Percentiles rank a stretch among this genome's conserved stretches.
These are phyloP conservation scores for Puccinia polysora DNA, from an alignment of 1,284 basidiomycete genomes.

Conservation along the genomic window DNA sequence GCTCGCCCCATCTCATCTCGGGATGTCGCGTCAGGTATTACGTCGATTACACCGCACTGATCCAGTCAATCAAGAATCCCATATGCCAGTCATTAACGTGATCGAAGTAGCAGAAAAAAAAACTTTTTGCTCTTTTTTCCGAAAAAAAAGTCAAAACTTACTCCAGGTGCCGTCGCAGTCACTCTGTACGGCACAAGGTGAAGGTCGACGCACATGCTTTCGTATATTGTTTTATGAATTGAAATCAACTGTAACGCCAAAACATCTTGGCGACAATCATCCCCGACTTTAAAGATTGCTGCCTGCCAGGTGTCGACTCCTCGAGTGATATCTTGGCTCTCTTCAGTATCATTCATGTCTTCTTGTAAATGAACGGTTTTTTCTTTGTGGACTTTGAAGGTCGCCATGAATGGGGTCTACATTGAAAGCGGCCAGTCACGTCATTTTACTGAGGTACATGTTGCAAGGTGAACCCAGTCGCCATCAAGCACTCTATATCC, in stretches of 20 bases:
- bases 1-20: conserved; percentile 98
- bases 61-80: conserved; percentile 13
- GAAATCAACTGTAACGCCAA: conserved; percentile 94
- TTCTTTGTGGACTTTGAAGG: conserved; percentile 93
- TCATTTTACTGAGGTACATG: not conserved
- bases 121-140: no score
- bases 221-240: conserved; percentile 99
- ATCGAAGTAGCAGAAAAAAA: not conserved
- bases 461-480: not conserved
- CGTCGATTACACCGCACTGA: conserved; percentile 96
- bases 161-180: conserved; percentile 91
- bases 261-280: conserved; percentile 97
- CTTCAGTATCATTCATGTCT: conserved; percentile 61
- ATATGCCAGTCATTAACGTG: not conserved
- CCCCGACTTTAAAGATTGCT: conserved; percentile 99
- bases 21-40: conserved; percentile 95
- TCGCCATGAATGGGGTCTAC: conserved; percentile 98
- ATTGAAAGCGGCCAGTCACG: not conserved
- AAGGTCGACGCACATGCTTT: conserved; percentile 73
- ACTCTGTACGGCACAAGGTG: conserved; percentile 96
- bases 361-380: conserved; percentile 62
- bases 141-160: conserved; percentile 57
- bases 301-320: conserved; percentile 92
- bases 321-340: conserved; percentile 60
- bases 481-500: not conserved